A percentile compares a stretch with the other conserved stretches of the same genome.
Conservation (phyloP, 2,329 filamentous ascomycete species). For the Myriangium duriaei region DNA sequence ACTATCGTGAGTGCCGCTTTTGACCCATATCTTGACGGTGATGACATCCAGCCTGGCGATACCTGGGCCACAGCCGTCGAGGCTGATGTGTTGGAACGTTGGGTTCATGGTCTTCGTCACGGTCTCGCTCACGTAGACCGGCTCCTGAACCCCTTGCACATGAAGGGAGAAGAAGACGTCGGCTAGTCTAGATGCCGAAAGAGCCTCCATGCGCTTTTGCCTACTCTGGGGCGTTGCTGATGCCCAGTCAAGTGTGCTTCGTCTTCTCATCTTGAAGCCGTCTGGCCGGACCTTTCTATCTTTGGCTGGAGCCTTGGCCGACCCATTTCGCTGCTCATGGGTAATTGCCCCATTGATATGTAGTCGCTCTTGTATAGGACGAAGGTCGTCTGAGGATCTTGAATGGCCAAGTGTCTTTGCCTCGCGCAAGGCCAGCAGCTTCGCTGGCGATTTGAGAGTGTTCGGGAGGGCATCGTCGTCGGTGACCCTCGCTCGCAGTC, state of each 20-base stretch:
- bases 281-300: conserved; percentile 21
- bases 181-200: conserved; percentile 60
- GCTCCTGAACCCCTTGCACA: conserved; percentile 49
- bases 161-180: conserved; percentile 85
- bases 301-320: conserved; percentile 4
- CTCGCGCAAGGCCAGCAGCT: conserved; percentile 45
- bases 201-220: conserved; percentile 64
- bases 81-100: conserved; percentile 74
- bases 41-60: conserved; percentile 55
- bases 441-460: conserved; percentile 52
- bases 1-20: conserved; percentile 38
- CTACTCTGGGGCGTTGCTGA: conserved; percentile 46
- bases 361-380: conserved; percentile 19
- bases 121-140: conserved; percentile 83
- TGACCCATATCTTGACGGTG: conserved; percentile 63
- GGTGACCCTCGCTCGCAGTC: conserved; percentile 47
- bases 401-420: conserved; percentile 40
- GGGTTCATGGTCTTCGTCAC: conserved; percentile 76
- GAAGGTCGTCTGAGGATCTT: conserved; percentile 45
- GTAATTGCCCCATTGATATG: conserved; percentile 1
- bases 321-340: background rate
- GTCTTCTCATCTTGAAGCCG: conserved; percentile 33
- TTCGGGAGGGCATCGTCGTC: conserved; percentile 66
- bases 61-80: conserved; percentile 48
- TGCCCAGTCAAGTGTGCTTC: conserved; percentile 52